These are phyloP conservation scores for Nannochloropsis salina DNA, from an alignment of 108 stramenopile genomes.

Conservation along the genomic window DNA sequence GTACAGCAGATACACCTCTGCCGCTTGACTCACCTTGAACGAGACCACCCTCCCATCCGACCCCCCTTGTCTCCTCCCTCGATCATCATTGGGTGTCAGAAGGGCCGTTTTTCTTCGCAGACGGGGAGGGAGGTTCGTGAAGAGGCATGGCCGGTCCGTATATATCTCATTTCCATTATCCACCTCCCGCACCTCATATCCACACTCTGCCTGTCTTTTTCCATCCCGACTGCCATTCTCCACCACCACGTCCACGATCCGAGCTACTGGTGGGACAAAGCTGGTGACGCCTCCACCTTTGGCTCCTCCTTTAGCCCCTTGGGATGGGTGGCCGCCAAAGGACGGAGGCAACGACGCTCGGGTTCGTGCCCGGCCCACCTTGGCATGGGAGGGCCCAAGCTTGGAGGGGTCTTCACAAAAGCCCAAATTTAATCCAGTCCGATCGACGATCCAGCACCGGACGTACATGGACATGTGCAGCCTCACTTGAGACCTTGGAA, in stretches of 20 bases:
- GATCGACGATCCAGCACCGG: not conserved
- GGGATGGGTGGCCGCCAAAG: not conserved
- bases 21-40: not conserved
- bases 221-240: not conserved
- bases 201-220: not conserved
- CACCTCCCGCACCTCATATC: not conserved
- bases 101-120: not conserved
- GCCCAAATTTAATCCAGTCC: not conserved
- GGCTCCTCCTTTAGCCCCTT: not conserved
- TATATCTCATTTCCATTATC: not conserved
- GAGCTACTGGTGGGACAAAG: not conserved
- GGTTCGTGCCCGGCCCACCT: not conserved
- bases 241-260: not conserved
- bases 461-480: slow-evolving; percentile 1
- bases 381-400: not conserved
- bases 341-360: slow-evolving; percentile 1
- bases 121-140: not conserved
- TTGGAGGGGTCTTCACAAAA: not conserved
- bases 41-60: not conserved
- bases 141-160: not conserved
- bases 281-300: not conserved
- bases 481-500: not conserved
- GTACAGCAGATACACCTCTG: slow-evolving; percentile 6
- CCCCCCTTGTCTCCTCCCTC: slow-evolving; percentile 19
- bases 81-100: not conserved